phyloP scores from a whole-genome alignment of 2,329 filamentous ascomycete genomes.

The Penicillium hordei region DNA sequence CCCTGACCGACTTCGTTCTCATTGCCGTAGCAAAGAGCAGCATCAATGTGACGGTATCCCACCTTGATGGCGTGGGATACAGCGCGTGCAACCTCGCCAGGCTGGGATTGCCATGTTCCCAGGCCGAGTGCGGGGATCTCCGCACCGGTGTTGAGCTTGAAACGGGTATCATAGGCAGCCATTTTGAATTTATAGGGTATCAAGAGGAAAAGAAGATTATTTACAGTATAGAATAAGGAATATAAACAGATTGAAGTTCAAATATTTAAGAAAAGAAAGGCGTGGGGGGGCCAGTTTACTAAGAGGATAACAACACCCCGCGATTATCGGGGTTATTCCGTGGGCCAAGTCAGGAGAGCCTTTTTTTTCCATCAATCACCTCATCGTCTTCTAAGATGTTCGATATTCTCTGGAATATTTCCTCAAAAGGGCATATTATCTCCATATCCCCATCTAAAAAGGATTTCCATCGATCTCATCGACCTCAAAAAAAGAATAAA shows the following conservation, averaged over 20 bases:
- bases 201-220: neutral
- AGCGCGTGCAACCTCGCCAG: constrained; percentile 59
- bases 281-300: neutral
- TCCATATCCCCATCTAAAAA: neutral
- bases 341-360: neutral
- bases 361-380: constrained; percentile 26
- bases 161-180: constrained; percentile 52
- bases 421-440: neutral
- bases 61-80: constrained; percentile 57
- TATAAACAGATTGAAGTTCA: neutral
- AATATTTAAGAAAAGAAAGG: neutral
- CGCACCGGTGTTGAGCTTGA: constrained; percentile 64
- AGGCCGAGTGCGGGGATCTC: constrained; percentile 65
- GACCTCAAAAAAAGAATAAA: neutral
- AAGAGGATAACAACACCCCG: constrained; percentile 10
- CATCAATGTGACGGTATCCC: constrained; percentile 46
- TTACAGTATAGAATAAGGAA: neutral
- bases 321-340: constrained; percentile 7
- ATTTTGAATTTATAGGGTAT: constrained; percentile 40
- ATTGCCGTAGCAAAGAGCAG: constrained; percentile 49
- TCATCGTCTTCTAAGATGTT: neutral
- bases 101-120: constrained; percentile 64
- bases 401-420: neutral
- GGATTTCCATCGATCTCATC: neutral
- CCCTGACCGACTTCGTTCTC: constrained; percentile 80